Evolutionary conservation across 2,329 filamentous ascomycete species (phyloP), one percentile per base, ranked within the genome.

Genomic region (Colletotrichum ledebouriae): DNA sequence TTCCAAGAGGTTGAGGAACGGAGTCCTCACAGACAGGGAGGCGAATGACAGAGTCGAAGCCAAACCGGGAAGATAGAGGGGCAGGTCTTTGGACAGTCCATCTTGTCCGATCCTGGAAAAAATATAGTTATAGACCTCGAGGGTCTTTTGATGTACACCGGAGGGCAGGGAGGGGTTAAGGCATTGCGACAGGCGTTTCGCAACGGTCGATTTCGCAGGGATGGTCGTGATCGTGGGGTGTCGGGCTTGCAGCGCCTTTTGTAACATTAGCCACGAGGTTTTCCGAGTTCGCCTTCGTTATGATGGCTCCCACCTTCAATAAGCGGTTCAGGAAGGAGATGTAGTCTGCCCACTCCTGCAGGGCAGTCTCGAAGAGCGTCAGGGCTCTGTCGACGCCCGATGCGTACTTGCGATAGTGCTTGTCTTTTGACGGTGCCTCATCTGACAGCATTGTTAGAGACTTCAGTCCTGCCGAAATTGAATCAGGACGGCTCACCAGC

Each of bases 321-420:
- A 99, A 85, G 70, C 94, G 90, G 77, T 93, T 97, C 63, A 99
- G 83, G 78, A 98, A 99, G 17, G 95, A 97, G 75, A 99, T 99
- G 78, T 99, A 99, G 82, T 99, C 96, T 56, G 97, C 96, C 96
- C 96, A 99, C 89, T 99, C 96, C 81, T 98, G 94, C 73, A 98
- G 85, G 34, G 94, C 90, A 15, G 93, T 94, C 77, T 99, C 96
- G 82, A 98, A 99, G 39, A 97, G 86, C 52, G 92, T 88, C 70
- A 99, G 86, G 39, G 94, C 92, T 78, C 94, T 89, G 76, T 98
- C 95, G 72, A 99, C 90, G 67, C 90, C 92, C 56, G 91, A 89
- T 50, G 94, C 94, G 88, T 98, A 99, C 78, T 94, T 92, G 72
- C 94, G 93, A 78, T 93, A 95, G 60, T 85, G 79, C 78, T 91